Conservation (phyloP, 2,329 filamentous ascomycete species). For the Cordyceps pruinosa region DNA sequence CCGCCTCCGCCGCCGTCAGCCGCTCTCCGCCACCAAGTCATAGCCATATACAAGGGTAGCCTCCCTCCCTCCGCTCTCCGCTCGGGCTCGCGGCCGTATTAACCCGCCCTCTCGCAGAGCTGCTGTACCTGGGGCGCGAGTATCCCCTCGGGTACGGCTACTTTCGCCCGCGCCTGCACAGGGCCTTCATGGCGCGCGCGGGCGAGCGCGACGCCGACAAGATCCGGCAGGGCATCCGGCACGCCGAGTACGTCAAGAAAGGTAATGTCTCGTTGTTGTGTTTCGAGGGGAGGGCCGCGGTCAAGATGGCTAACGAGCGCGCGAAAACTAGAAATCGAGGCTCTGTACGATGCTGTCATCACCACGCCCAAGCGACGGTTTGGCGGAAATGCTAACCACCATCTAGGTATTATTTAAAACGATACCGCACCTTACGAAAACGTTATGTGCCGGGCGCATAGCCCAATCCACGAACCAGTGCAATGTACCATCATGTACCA, state of each 20-base stretch:
- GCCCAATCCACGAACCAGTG: too few species aligned
- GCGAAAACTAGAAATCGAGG: constrained; percentile 76
- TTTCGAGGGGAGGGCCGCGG: too few species aligned
- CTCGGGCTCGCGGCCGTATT: not conserved
- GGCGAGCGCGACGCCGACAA: constrained; percentile 62
- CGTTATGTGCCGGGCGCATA: constrained; percentile 55
- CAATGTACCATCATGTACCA: not conserved
- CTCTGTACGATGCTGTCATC: constrained; percentile 65
- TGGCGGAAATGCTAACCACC: not conserved
- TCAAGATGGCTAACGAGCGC: too few species aligned
- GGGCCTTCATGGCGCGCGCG: constrained; percentile 74
- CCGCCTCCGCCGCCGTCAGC: not conserved
- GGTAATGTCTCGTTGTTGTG: too few species aligned
- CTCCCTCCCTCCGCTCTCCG: not conserved
- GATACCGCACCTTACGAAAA: constrained; percentile 78
- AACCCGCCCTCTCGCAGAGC: constrained; percentile 49
- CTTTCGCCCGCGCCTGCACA: constrained; percentile 74
- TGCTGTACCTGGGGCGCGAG: constrained; percentile 75
- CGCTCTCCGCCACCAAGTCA: constrained; percentile 71
- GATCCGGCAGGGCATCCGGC: constrained; percentile 67
- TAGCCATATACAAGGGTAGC: constrained; percentile 80
- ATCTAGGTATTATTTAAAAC: constrained; percentile 79
- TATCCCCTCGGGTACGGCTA: constrained; percentile 80
- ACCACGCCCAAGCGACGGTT: not conserved
- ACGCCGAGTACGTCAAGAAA: constrained; percentile 87